Evolutionary conservation across 1,284 basidiomycete species (phyloP), one percentile per base, ranked within the genome.

Genomic region (Lignosus rhinocerotis): DNA sequence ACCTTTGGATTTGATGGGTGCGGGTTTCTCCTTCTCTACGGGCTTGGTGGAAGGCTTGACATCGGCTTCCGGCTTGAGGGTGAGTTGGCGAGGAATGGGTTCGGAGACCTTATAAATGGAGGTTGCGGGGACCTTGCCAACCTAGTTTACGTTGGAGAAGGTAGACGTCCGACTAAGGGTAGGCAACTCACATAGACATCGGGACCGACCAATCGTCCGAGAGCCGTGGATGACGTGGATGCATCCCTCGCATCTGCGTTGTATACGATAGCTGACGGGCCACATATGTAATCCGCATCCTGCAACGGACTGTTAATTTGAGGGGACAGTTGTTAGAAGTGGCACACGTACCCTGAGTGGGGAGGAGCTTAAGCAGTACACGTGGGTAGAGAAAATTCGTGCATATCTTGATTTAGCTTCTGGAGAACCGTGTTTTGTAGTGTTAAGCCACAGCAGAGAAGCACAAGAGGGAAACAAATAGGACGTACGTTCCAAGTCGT

Each of bases 301-400:
- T 90, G 63, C 11, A 33, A 51, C 25, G 10, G 7, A 17, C 39
- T 17, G 57, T 14, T 51, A 43, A 9, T 16, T 1, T 31, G 7
- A 14, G 31, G 17, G 21, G 30, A 32, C 12, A 30, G 10, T 31
- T n/a, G 12, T 21, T n/a, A 49, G 19, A 48, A 17, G 36, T 47
- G 43, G 43, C 21, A 76, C 21, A 76, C 84, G 50, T 69, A 88
- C 89, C 45, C 73, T 76, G 44, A 90, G 69, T 6, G 77, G 78
- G 1, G 83, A 79, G 0, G 87, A 82, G 2, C 88, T 84, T 31
- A 92, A 66, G 64, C 86, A 83, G 67, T 92, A 90, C 3, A 92
- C 70, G 64, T 88, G 83, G 16, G 84, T 73, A 1, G 80, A 80
- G 61, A 78, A 68, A 25, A 88, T 66, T 30, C 75, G 76, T 0